Conservation (phyloP, 2,329 filamentous ascomycete species). For the Aspergillus sp. region DNA sequence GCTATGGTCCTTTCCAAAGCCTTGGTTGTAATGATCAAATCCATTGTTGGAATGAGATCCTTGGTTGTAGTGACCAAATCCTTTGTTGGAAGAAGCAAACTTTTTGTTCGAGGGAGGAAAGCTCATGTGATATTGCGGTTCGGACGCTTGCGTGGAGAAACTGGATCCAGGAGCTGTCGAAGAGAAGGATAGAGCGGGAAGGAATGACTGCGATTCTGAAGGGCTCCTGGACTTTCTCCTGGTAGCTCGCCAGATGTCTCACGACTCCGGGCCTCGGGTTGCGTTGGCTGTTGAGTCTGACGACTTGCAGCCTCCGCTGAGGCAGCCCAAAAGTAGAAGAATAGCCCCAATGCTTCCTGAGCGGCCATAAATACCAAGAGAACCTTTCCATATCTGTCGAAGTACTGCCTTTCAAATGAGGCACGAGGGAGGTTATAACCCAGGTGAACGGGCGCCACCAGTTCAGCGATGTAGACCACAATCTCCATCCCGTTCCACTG, state of each 20-base stretch:
- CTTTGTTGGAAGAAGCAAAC: too few species aligned
- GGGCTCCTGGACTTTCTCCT: slow-evolving; percentile 6
- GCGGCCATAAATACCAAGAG: slow-evolving; percentile 31
- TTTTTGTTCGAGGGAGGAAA: slow-evolving; percentile 7
- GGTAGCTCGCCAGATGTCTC: slow-evolving; percentile 4
- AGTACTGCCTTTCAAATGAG: slow-evolving; percentile 22
- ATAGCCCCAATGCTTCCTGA: slow-evolving; percentile 28
- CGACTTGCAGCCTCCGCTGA: slow-evolving; percentile 1
- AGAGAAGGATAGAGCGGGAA: slow-evolving; percentile 23
- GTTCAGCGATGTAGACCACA: slow-evolving; percentile 28
- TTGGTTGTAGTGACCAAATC: slow-evolving; percentile 11
- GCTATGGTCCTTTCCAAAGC: slow-evolving; percentile 17
- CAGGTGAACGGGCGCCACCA: slow-evolving; percentile 29
- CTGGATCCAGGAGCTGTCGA: slow-evolving; percentile 17
- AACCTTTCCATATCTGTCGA: slow-evolving; percentile 31
- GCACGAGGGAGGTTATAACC: slow-evolving; percentile 25
- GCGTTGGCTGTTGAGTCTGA: slow-evolving; percentile 6
- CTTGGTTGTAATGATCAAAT: too few species aligned
- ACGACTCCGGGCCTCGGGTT: not conserved
- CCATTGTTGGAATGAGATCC: slow-evolving; percentile 1
- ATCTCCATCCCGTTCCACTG: slow-evolving; percentile 33
- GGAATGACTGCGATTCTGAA: slow-evolving; percentile 10
- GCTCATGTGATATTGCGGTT: slow-evolving; percentile 14
- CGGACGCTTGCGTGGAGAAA: slow-evolving; percentile 18
- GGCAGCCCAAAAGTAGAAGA: slow-evolving; percentile 14